A percentile compares a stretch with the other conserved stretches of the same genome.
Evolutionary conservation across 1,284 basidiomycete genomes (phyloP).

Genomic region (Trichosporon sp.): DNA sequence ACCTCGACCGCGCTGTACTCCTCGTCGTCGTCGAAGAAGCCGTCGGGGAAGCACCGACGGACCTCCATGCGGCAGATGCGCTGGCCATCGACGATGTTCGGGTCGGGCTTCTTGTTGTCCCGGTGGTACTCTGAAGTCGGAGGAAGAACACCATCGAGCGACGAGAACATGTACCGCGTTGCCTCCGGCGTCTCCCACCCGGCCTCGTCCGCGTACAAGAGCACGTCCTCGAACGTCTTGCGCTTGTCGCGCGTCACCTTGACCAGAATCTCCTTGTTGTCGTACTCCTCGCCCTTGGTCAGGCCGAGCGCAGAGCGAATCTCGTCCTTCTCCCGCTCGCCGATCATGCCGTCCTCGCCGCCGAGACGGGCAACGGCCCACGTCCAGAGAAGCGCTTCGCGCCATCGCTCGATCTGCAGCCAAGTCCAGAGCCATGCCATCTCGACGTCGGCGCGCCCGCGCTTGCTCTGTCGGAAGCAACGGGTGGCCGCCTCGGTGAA

Average conservation of each 20-base stretch:
- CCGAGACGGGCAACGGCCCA: conserved; percentile 37
- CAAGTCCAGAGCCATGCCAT: conserved; percentile 36
- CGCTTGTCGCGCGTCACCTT: conserved; percentile 13
- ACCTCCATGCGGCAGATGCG: conserved; percentile 9
- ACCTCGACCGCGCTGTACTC: conserved; percentile 24
- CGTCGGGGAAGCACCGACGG: conserved; percentile 28
- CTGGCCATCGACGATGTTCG: neutral
- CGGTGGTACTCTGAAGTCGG: neutral
- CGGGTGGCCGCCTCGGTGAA: conserved; percentile 28
- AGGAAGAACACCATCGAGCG: neutral
- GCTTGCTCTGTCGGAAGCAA: conserved; percentile 31
- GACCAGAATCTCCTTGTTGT: conserved; percentile 5
- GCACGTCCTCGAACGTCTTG: conserved; percentile 27
- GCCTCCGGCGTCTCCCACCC: conserved; percentile 28
- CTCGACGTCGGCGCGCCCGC: conserved; percentile 36
- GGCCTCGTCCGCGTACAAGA: conserved; percentile 15
- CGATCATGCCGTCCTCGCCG: conserved; percentile 30
- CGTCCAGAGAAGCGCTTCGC: conserved; percentile 39
- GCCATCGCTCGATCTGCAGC: conserved; percentile 40
- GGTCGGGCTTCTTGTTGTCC: neutral
- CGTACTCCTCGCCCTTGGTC: conserved; percentile 10
- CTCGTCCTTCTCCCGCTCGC: conserved; percentile 21
- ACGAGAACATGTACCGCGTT: conserved; percentile 15
- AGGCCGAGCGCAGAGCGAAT: conserved; percentile 23
- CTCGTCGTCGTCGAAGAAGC: conserved; percentile 23